Conservation (phyloP, 148 eudicot genomes). For the Rhododendron ovatum region DNA sequence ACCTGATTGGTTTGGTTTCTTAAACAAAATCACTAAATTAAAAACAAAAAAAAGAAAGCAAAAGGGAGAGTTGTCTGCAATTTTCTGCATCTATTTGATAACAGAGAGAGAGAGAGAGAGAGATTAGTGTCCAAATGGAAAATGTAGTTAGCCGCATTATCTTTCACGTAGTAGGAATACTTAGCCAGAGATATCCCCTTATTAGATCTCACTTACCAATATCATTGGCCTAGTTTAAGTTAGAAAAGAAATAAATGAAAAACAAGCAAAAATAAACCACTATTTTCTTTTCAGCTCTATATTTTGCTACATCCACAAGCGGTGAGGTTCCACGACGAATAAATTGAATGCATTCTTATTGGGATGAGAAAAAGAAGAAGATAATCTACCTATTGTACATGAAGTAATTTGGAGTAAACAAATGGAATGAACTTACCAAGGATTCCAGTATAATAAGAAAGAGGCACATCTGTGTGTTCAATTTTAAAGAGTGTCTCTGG, state of each 20-base stretch:
- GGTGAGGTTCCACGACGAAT: not conserved
- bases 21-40: too few species aligned
- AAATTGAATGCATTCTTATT: not conserved
- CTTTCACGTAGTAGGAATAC: too few species aligned
- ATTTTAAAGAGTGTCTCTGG: not conserved
- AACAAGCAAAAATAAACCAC: too few species aligned
- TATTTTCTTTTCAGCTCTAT: not conserved
- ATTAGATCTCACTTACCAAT: not conserved
- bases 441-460: slow-evolving; percentile 56
- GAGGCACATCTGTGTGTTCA: slow-evolving; percentile 30
- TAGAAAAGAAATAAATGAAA: not conserved
- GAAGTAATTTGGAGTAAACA: not conserved
- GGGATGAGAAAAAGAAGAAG: not conserved
- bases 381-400: not conserved
- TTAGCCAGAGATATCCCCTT: not conserved
- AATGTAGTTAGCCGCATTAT: too few species aligned
- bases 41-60: too few species aligned
- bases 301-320: not conserved
- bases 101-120: too few species aligned
- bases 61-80: too few species aligned
- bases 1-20: too few species aligned
- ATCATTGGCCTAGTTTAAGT: not conserved
- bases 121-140: too few species aligned
- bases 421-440: slow-evolving; percentile 35
- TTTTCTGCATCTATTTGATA: too few species aligned